Evolutionary conservation across 805 yeast genomes (phyloP).

Genomic region (Yarrowia sp.): DNA sequence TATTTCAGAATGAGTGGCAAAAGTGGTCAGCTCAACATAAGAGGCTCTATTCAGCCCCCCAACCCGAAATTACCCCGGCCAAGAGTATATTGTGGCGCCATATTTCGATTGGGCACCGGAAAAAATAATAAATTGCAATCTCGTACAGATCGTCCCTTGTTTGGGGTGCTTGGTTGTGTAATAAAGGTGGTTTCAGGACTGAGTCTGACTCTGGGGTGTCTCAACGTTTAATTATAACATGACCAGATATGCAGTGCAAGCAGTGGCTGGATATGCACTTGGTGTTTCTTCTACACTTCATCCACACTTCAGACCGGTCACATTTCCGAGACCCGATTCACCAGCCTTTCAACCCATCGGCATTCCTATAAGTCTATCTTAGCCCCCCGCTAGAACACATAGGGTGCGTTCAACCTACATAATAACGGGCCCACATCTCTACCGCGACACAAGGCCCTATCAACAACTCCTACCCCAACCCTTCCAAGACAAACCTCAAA

Average conservation of each 20-base stretch:
- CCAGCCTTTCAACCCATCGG: background rate
- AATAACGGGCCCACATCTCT: background rate
- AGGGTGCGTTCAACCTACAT: background rate
- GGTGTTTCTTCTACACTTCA: conserved; percentile 12
- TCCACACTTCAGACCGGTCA: conserved; percentile 1
- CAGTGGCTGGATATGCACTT: background rate
- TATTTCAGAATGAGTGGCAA: background rate
- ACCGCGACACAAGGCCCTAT: background rate
- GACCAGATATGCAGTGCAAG: background rate
- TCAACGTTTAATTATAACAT: conserved; percentile 20
- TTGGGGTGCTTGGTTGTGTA: background rate
- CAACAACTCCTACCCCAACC: background rate
- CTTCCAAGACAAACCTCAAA: background rate
- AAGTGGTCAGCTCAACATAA: background rate
- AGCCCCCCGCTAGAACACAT: background rate
- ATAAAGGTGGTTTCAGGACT: background rate
- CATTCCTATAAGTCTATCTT: background rate
- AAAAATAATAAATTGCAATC: background rate
- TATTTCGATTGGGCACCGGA: background rate
- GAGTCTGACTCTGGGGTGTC: background rate
- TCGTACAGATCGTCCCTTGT: background rate
- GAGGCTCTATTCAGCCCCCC: background rate
- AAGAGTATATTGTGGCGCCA: background rate
- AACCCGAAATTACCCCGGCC: background rate
- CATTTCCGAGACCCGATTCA: background rate